Evolutionary conservation across 208 protist genomes (phyloP), one percentile per base, ranked within the genome.

Genomic region (Leishmania mexicana): DNA sequence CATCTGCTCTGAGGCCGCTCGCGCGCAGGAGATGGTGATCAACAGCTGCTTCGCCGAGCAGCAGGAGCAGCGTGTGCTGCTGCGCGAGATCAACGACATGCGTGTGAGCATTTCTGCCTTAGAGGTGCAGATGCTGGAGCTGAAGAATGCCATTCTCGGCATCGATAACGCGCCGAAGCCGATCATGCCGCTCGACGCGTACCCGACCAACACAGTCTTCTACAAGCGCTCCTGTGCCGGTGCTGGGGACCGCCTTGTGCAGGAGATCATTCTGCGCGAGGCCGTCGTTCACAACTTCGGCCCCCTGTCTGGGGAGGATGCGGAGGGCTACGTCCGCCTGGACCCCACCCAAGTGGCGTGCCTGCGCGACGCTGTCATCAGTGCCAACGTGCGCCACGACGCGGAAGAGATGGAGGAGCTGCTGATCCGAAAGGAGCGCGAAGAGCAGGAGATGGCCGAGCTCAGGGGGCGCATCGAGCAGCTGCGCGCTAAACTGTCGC

Each of bases 11-110:
- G 85, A 87, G 40, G 91, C 89, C 21, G 87, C 87, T 1, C 87
- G 92, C 49, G 81, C 80, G 47, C 90, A 93, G 88, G 91, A 92
- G 68, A 70, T 62, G 24, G 77, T 90, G 38, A 83, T 94, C 40
- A 91, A 94, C 54, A 85, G 91, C 79, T 96, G 89, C 86, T 92
- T 95, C 80, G 80, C 76, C 38, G 90, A 95, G 53, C 85, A 90
- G 78, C 91, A 95, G 85, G 90, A 96, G 83, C 93, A 96, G 84
- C 85, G 91, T 53, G 80, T 88, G 53, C 85, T 90, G 70, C 83
- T 95, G 71, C 88, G 88, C 75, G 91, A 94, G 87, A 87, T 96
- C 42, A 96, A 96, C 81, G 86, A 88, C 84, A 88, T 93, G 84
- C 93, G 93, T 51, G 87, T 92, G 58, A 83, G 86, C 79, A 87